Evolutionary conservation across 169 alveolate species (phyloP).

Genomic region (Neospora caninum): DNA sequence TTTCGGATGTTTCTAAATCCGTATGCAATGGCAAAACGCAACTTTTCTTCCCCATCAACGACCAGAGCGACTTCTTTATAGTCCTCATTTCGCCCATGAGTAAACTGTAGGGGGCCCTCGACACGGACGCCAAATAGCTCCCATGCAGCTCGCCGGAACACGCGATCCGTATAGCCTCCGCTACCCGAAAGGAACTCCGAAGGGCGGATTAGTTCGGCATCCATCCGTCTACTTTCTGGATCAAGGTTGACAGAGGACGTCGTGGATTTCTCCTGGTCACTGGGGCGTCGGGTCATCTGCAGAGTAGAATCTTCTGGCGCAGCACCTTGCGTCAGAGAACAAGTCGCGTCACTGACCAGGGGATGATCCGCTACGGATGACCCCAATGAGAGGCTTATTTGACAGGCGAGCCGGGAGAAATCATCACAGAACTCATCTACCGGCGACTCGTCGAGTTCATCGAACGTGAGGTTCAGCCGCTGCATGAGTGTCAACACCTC

Average conservation of each 20-base stretch:
- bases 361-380: background rate
- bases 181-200: conserved; percentile 17
- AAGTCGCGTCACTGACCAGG: background rate
- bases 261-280: background rate
- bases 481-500: conserved; percentile 83
- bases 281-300: background rate
- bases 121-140: conserved; percentile 38
- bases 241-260: background rate
- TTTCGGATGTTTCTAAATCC: conserved; percentile 66
- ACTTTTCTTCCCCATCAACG: conserved; percentile 34
- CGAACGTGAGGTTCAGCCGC: conserved; percentile 12
- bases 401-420: background rate
- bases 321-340: background rate
- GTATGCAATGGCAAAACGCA: conserved; percentile 57
- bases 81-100: conserved; percentile 24
- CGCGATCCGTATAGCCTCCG: conserved; percentile 57
- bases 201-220: background rate
- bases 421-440: conserved; percentile 50
- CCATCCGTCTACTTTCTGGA: background rate
- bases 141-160: conserved; percentile 58
- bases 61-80: conserved; percentile 47
- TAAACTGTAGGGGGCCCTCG: conserved; percentile 44
- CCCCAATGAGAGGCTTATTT: background rate
- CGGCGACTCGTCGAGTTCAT: conserved; percentile 23
- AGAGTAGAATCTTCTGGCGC: background rate